These are phyloP conservation scores for Sedum album DNA, from an alignment of 164 flowering plant genomes.

Conservation along the genomic window DNA sequence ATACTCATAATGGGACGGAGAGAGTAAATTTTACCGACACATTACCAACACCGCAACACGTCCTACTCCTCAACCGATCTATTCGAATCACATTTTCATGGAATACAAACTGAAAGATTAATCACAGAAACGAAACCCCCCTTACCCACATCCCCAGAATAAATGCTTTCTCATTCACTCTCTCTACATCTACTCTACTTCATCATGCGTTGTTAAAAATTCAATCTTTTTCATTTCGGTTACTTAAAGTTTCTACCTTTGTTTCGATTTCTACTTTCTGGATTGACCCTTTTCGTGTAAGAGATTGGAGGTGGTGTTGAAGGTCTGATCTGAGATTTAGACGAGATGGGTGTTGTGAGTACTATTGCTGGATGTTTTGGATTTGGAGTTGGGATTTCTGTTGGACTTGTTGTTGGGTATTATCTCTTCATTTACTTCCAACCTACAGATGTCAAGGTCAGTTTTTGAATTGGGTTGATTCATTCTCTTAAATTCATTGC, in stretches of 20 bases:
- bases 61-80: not conserved
- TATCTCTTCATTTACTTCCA: constrained; percentile 46
- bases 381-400: constrained; percentile 43
- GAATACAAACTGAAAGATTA: too few relatives aligned
- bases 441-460: constrained; percentile 51
- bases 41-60: not conserved
- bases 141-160: not conserved
- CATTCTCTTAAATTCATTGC: not conserved
- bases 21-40: constrained; percentile 7
- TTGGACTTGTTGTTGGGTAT: constrained; percentile 47
- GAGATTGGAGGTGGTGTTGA: not conserved
- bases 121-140: not conserved
- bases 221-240: not conserved
- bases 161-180: constrained; percentile 4
- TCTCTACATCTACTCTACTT: not conserved
- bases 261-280: not conserved
- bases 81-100: not conserved
- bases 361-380: constrained; percentile 42
- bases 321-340: constrained; percentile 7
- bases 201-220: too few relatives aligned
- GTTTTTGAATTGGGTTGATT: constrained; percentile 8
- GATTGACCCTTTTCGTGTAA: not conserved
- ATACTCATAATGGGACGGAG: too few relatives aligned
- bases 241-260: not conserved
- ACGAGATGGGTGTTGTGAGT: constrained; percentile 42